A percentile compares a stretch with the other conserved stretches of the same genome.
phyloP scores from a whole-genome alignment of 139 green algal species.

The Chlorella sorokiniana region DNA sequence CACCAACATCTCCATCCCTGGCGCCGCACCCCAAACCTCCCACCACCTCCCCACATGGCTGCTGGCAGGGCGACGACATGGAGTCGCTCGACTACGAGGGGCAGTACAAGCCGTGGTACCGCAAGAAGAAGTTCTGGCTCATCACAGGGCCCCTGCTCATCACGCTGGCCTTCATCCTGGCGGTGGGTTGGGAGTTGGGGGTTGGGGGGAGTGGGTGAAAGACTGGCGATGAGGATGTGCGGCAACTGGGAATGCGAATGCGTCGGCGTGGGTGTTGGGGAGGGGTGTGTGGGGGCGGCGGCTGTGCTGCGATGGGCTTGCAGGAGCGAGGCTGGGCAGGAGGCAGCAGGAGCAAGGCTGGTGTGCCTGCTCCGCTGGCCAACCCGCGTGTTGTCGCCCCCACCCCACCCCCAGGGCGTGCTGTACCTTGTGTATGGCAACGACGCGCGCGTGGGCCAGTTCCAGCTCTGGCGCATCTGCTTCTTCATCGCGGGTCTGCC shows the following conservation, averaged over 20 bases:
- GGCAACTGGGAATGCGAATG: too few species aligned
- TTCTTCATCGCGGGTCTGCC: constrained; percentile 45
- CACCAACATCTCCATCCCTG: background rate
- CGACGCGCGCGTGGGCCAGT: background rate
- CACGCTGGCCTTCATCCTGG: constrained; percentile 15
- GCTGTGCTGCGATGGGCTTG: too few species aligned
- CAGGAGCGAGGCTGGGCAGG: too few species aligned
- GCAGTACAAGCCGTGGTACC: constrained; percentile 15
- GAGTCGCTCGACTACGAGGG: constrained; percentile 29
- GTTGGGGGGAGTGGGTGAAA: too few species aligned
- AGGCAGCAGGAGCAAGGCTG: background rate
- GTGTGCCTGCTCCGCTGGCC: background rate
- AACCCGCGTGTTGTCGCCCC: background rate
- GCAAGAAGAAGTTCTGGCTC: constrained; percentile 25
- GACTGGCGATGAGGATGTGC: too few species aligned
- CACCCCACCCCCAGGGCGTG: background rate
- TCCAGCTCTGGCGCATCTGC: constrained; percentile 44
- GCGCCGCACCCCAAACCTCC: too few species aligned
- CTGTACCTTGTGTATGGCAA: background rate
- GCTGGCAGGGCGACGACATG: constrained; percentile 6
- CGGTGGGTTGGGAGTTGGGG: too few species aligned
- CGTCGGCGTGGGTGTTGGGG: too few species aligned
- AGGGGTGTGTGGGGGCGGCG: too few species aligned
- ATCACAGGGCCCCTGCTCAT: constrained; percentile 22
- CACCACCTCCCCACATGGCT: too few species aligned